phyloP scores from a whole-genome alignment of 2,329 filamentous ascomycete genomes.

The Alternaria tenuissima region DNA sequence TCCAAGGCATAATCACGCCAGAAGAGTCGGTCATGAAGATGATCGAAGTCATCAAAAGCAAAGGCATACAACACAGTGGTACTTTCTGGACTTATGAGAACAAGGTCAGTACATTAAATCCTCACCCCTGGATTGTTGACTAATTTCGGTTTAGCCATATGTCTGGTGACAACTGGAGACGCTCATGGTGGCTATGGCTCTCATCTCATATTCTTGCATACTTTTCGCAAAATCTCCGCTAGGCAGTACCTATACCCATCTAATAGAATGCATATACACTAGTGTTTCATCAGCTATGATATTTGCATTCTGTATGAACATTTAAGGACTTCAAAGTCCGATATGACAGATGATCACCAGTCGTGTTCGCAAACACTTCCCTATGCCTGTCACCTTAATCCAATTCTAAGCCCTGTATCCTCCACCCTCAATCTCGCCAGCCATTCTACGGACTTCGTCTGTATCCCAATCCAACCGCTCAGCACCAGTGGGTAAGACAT shows the following conservation, averaged over 20 bases:
- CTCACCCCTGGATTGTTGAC: neutral
- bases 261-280: slow-evolving; percentile 23
- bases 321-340: neutral
- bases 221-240: slow-evolving; percentile 7
- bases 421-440: slow-evolving; percentile 28
- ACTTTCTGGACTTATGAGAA: slow-evolving; percentile 67
- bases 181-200: neutral
- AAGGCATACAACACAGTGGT: slow-evolving; percentile 58
- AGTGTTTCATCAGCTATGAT: neutral
- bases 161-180: slow-evolving; percentile 31
- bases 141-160: slow-evolving; percentile 34
- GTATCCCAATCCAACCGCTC: slow-evolving; percentile 37
- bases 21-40: slow-evolving; percentile 61
- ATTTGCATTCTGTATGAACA: neutral
- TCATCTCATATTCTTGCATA: slow-evolving; percentile 7
- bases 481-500: slow-evolving; percentile 20
- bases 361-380: too few species aligned
- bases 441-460: slow-evolving; percentile 31
- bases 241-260: slow-evolving; percentile 29
- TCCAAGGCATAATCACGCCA: slow-evolving; percentile 61
- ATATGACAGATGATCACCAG: neutral
- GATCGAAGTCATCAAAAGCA: slow-evolving; percentile 61
- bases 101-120: slow-evolving; percentile 49
- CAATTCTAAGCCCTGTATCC: neutral
- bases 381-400: neutral